A percentile compares a stretch with the other conserved stretches of the same genome.
phyloP scores from a whole-genome alignment of 371 early-diverging fungal species.

The Polyrhizophydium stewartii region DNA sequence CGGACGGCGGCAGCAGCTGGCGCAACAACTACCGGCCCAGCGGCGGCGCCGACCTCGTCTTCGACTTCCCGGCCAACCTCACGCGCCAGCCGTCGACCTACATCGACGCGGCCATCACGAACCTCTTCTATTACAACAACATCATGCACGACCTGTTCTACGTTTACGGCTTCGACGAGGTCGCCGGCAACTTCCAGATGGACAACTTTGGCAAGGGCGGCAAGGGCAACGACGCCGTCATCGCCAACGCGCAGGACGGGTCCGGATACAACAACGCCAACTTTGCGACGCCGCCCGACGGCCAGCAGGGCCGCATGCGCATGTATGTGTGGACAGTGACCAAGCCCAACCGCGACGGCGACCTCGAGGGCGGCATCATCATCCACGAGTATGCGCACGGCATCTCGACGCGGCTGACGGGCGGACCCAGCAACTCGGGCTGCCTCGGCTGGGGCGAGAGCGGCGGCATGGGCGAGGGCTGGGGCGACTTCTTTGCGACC shows the following conservation, averaged over 20 bases:
- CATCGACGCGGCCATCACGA: slow-evolving; percentile 83
- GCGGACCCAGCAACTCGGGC: slow-evolving; percentile 86
- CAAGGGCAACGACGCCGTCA: slow-evolving; percentile 73
- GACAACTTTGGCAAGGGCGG: slow-evolving; percentile 84
- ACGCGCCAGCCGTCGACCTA: slow-evolving; percentile 68
- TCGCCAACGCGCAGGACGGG: slow-evolving; percentile 95
- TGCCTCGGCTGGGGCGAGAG: slow-evolving; percentile 72
- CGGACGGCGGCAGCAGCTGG: slow-evolving; percentile 44
- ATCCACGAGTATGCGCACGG: slow-evolving; percentile 73
- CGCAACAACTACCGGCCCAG: slow-evolving; percentile 75
- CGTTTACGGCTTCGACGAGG: slow-evolving; percentile 91
- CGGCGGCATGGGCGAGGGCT: slow-evolving; percentile 86
- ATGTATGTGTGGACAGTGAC: slow-evolving; percentile 86
- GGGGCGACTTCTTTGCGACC: slow-evolving; percentile 94
- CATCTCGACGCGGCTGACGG: slow-evolving; percentile 85
- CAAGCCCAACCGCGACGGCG: slow-evolving; percentile 82
- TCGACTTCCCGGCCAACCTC: slow-evolving; percentile 75
- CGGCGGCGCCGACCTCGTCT: slow-evolving; percentile 53
- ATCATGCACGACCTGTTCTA: slow-evolving; percentile 50
- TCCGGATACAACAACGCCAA: slow-evolving; percentile 74
- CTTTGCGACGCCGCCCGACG: slow-evolving; percentile 97
- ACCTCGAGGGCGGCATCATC: slow-evolving; percentile 88
- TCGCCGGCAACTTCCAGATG: slow-evolving; percentile 94
- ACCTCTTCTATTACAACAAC: slow-evolving; percentile 94
- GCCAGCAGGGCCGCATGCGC: slow-evolving; percentile 84